A percentile compares a stretch with the other conserved stretches of the same genome.
Evolutionary conservation across 2,329 filamentous ascomycete genomes (phyloP).

Genomic region (Byssothecium circinans): DNA sequence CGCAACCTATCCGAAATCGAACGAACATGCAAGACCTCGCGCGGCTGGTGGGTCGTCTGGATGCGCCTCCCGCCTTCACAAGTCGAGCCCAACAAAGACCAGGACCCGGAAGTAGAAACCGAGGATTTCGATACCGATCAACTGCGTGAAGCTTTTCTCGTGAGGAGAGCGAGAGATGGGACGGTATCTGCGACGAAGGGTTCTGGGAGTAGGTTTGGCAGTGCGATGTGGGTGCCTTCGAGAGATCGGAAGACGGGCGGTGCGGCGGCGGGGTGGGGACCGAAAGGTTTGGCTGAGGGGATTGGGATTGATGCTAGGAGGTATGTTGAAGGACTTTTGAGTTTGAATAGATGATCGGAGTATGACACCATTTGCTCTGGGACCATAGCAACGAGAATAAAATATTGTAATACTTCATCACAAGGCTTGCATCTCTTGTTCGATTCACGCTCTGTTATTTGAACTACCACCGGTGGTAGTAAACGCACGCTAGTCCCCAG

Average conservation of each 20-base stretch:
- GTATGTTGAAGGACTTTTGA: constrained; percentile 74
- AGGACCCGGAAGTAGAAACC: constrained; percentile 8
- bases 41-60: constrained; percentile 71
- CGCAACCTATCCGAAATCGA: constrained; percentile 53
- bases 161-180: constrained; percentile 44
- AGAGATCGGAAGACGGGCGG: constrained; percentile 37
- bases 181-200: constrained; percentile 18
- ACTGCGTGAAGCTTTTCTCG: constrained; percentile 48
- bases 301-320: constrained; percentile 76
- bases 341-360: constrained; percentile 51
- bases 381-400: no score
- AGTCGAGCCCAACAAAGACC: constrained; percentile 2
- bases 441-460: no score
- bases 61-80: constrained; percentile 52
- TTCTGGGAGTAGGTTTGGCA: constrained; percentile 28
- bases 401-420: no score
- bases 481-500: no score
- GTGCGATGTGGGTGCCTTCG: constrained; percentile 38
- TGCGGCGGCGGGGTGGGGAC: constrained; percentile 55
- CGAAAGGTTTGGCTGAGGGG: constrained; percentile 66
- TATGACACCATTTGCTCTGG: no score
- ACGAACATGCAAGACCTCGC: constrained; percentile 62
- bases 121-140: constrained; percentile 30
- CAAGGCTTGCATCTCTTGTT: no score
- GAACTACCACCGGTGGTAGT: no score